A percentile compares a stretch with the other conserved stretches of the same genome.
These are phyloP conservation scores for Yarrowia deformans DNA, from an alignment of 805 yeast species.

Conservation along the genomic window DNA sequence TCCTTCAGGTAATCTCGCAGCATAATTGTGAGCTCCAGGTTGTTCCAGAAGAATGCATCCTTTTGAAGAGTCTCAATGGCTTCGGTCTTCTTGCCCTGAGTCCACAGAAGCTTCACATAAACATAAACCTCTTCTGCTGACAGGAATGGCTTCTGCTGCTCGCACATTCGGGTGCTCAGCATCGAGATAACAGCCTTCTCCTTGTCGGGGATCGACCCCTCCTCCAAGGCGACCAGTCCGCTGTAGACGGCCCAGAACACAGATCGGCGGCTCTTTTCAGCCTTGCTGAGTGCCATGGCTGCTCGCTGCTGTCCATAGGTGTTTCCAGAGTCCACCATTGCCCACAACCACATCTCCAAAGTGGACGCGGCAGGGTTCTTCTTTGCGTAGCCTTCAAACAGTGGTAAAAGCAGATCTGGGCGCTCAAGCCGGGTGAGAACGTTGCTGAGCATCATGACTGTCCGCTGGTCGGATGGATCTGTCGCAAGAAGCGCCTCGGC, in stretches of 20 bases:
- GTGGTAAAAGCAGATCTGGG: slow-evolving; percentile 14
- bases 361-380: slow-evolving; percentile 41
- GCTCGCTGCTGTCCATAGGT: slow-evolving; percentile 62
- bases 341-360: slow-evolving; percentile 60
- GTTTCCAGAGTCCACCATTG: slow-evolving; percentile 58
- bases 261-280: slow-evolving; percentile 43
- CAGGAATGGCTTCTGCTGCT: slow-evolving; percentile 58
- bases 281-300: slow-evolving; percentile 48
- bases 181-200: slow-evolving; percentile 20
- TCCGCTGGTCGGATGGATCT: slow-evolving; percentile 28
- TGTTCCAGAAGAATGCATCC: slow-evolving; percentile 50
- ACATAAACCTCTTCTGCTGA: slow-evolving; percentile 73
- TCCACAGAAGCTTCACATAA: slow-evolving; percentile 58
- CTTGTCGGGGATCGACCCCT: slow-evolving; percentile 8
- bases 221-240: slow-evolving; percentile 39
- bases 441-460: slow-evolving; percentile 34
- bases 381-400: slow-evolving; percentile 35
- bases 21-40: slow-evolving; percentile 66
- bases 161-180: slow-evolving; percentile 57
- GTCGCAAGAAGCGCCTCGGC: slow-evolving; percentile 19
- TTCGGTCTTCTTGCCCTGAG: slow-evolving; percentile 51
- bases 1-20: slow-evolving; percentile 54
- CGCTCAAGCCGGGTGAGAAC: slow-evolving; percentile 17
- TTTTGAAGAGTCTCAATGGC: slow-evolving; percentile 49
- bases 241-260: slow-evolving; percentile 53